Evolutionary conservation across 139 green algal genomes (phyloP), one percentile per base, ranked within the genome.

Genomic region (Deuterostichococcus epilithicus): DNA sequence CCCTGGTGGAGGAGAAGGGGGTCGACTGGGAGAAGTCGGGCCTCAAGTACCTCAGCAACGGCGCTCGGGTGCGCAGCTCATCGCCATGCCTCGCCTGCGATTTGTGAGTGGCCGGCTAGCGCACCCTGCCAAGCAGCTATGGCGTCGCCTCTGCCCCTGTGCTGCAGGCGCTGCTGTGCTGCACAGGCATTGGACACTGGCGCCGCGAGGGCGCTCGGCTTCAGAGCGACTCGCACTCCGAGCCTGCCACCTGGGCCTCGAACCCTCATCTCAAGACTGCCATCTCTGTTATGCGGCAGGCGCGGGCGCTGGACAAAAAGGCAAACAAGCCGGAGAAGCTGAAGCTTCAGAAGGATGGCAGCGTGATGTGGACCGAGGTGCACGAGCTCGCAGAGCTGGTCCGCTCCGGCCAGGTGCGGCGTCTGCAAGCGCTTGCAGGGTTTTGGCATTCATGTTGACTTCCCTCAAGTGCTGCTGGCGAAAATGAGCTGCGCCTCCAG

Each of bases 301-400:
- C 74, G 15, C 77, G 82, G 13, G 89, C 89, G 2, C 47, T 86
- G 39, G 86, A 85, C 77, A 88, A 83, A 71, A 95, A 95, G 80
- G 86, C 87, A 1, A 89, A 84, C 80, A 95, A 94, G 83, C 86
- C 90, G 75, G 89, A 94, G 80, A 93, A 92, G 80, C 81, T 91
- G 60, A 97, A 97, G 81, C 84, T 88, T 5, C 84, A 89, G 75
- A 97, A 97, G 86, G 92, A 89, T 73, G 92, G 92, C 32, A 84
- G 77, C 38, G 77, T 33, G 20, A 92, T 94, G 73, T 97, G 92
- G 92, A 87, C 37, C 5, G 92, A 97, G 68, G 74, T 88, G 4
- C 37, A 52, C 2, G 83, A 93, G 68, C 84, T 94, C 38, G 87
- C 88, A 0, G 35, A 79, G 42, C 81, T 94, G 37, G 83, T 97